Evolutionary conservation across 768 basidiomycete species (phyloP).

Genomic region (Pholiota conissans): DNA sequence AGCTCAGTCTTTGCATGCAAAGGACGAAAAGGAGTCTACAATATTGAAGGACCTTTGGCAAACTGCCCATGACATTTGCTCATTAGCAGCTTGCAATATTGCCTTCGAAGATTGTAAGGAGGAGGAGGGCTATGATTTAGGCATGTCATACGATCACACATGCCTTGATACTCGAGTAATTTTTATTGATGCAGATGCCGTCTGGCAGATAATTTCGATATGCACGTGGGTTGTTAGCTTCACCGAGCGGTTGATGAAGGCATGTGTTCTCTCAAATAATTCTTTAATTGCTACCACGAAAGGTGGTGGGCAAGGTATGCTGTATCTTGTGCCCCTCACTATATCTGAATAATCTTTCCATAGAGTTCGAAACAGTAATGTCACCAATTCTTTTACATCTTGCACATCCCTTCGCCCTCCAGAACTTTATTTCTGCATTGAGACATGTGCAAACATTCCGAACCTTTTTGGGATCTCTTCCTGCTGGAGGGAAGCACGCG

Average conservation of each 20-base stretch:
- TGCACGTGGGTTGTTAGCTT: conserved; percentile 63
- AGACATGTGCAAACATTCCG: conserved; percentile 61
- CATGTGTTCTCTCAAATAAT: conserved; percentile 42
- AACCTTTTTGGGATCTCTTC: conserved; percentile 48
- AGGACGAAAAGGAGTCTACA: conserved; percentile 36
- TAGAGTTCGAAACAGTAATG: conserved; percentile 4
- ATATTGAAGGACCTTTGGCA: conserved; percentile 50
- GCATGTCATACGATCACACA: conserved; percentile 45
- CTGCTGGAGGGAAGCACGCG: conserved; percentile 60
- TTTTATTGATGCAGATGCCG: too few relatives aligned
- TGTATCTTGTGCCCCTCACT: neutral
- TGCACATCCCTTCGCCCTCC: conserved; percentile 60
- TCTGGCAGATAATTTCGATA: conserved; percentile 71
- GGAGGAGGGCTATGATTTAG: conserved; percentile 60
- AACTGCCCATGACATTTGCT: conserved; percentile 67
- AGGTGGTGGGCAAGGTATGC: neutral
- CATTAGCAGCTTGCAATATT: conserved; percentile 54
- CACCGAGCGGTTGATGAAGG: conserved; percentile 60
- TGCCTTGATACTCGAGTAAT: too few relatives aligned
- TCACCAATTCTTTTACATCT: conserved; percentile 55
- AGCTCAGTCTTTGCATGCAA: conserved; percentile 13
- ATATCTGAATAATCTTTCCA: neutral
- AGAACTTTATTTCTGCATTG: conserved; percentile 48
- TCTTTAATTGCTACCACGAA: neutral
- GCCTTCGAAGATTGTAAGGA: conserved; percentile 73